phyloP scores from a whole-genome alignment of 2,329 filamentous ascomycete species.

The Pseudocercospora crystallina region DNA sequence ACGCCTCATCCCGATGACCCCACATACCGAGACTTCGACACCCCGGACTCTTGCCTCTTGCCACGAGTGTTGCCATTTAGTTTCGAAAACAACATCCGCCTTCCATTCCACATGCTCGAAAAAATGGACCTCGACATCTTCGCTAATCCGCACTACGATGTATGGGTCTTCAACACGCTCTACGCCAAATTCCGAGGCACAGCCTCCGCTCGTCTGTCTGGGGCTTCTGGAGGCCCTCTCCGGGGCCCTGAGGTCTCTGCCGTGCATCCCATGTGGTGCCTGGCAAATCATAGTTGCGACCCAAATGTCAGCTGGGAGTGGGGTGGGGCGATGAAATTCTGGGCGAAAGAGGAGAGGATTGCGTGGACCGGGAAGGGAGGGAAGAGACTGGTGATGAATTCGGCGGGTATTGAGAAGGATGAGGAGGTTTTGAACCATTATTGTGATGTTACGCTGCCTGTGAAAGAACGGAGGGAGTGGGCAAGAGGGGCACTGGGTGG shows the following conservation, averaged over 20 bases:
- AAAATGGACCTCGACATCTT: slow-evolving; percentile 84
- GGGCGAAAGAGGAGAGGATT: slow-evolving; percentile 59
- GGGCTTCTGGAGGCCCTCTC: slow-evolving; percentile 53
- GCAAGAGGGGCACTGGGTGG: slow-evolving; percentile 83
- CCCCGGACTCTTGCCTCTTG: slow-evolving; percentile 24
- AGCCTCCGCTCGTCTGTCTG: slow-evolving; percentile 77
- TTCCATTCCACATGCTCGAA: slow-evolving; percentile 74
- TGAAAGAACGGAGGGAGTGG: slow-evolving; percentile 84
- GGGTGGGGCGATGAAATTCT: slow-evolving; percentile 74
- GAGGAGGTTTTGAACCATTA: slow-evolving; percentile 94
- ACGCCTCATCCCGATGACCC: slow-evolving; percentile 6
- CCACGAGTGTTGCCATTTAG: slow-evolving; percentile 71
- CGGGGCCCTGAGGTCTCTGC: slow-evolving; percentile 87
- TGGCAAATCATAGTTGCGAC: slow-evolving; percentile 94
- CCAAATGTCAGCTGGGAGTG: slow-evolving; percentile 96
- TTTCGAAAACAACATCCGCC: slow-evolving; percentile 72
- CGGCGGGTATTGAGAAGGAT: slow-evolving; percentile 66
- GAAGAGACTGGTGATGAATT: slow-evolving; percentile 25
- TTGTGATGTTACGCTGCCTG: slow-evolving; percentile 77
- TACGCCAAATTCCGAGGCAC: slow-evolving; percentile 93
- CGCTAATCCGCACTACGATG: slow-evolving; percentile 57
- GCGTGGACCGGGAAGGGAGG: slow-evolving; percentile 44
- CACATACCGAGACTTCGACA: slow-evolving; percentile 19
- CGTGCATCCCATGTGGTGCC: slow-evolving; percentile 92
- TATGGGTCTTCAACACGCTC: slow-evolving; percentile 87